These are phyloP conservation scores for Gentiana straminea DNA, from an alignment of 257 asterid species.

Conservation along the genomic window DNA sequence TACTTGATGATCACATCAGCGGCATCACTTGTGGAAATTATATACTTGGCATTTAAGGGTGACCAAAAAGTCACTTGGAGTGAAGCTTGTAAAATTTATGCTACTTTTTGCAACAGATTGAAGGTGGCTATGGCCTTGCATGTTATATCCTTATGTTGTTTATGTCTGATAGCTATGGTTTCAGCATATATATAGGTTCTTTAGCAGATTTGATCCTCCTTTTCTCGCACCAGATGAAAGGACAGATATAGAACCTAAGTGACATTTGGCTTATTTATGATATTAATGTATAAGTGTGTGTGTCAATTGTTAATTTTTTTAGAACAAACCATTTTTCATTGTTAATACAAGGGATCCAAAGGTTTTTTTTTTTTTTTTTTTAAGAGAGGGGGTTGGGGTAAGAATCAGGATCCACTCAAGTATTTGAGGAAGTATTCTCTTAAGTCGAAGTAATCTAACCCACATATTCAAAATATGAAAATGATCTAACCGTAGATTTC, in stretches of 20 bases:
- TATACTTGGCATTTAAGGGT: slow-evolving; percentile 62
- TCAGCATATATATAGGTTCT: slow-evolving; percentile 71
- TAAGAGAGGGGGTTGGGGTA: too few relatives aligned
- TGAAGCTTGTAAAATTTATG: slow-evolving; percentile 63
- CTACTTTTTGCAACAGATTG: slow-evolving; percentile 58
- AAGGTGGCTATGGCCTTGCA: slow-evolving; percentile 49
- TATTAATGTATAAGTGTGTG: neutral
- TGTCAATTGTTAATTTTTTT: neutral
- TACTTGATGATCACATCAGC: slow-evolving; percentile 78
- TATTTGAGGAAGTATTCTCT: too few relatives aligned
- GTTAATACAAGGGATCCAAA: too few relatives aligned
- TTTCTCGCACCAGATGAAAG: too few relatives aligned
- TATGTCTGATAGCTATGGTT: slow-evolving; percentile 51
- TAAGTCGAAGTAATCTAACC: too few relatives aligned
- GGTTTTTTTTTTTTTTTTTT: too few relatives aligned
- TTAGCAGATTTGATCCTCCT: slow-evolving; percentile 66
- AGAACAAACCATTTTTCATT: neutral
- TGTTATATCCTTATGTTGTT: slow-evolving; percentile 47
- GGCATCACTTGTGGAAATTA: slow-evolving; percentile 53
- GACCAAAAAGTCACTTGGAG: slow-evolving; percentile 76
- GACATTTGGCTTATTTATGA: too few relatives aligned
- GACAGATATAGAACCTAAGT: too few relatives aligned
- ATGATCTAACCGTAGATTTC: too few relatives aligned
- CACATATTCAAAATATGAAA: too few relatives aligned
- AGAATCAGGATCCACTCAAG: too few relatives aligned